Evolutionary conservation across 768 basidiomycete genomes (phyloP), one percentile per base, ranked within the genome.

Genomic region (Trametes maxima): DNA sequence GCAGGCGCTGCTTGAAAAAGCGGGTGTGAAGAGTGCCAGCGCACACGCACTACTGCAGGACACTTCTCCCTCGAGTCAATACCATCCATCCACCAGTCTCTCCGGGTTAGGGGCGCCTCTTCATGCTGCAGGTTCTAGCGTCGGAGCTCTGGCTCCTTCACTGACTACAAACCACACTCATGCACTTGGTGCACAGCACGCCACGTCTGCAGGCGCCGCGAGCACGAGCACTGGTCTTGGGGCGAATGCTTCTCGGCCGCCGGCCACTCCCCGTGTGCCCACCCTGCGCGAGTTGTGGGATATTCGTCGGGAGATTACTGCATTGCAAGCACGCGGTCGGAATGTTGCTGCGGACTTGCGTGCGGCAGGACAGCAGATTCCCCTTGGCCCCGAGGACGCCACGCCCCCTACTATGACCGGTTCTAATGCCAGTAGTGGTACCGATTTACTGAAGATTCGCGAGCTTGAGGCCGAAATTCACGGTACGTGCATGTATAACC

Each of bases 211-310:
- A 19, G 42, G 36, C 19, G 12, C 50, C 22, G 21, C 45, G 22
- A 35, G 44, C 11, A 14, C 43, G 21, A 45, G 35, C 13, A 8
- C 50, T 1, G 33, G 48, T 25, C 44, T 60, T 8, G 59, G 60
- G 40, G 46, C 13, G 43, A 54, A 55, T 44, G 21, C 51, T 39
- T 49, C 62, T 10, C 40, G 54, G 8, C 33, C 53, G 5, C 12
- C 37, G 3, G 37, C 60, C 6, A 48, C 57, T 24, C 57, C 51
- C n/a, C 54, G 54, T 47, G 59, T 54, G 49, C 52, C 44, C 39
- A 58, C 55, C 12, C 54, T 60, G 24, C 68, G 71, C 33, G 67
- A 72, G 35, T 45, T 72, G 36, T 69, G 68, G 71, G 69, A 70
- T 49, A 63, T 72, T 6, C 69, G 71, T 2, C 57, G 68, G 21